phyloP scores from a whole-genome alignment of 1,284 basidiomycete genomes.

The Ganoderma resinaceum region DNA sequence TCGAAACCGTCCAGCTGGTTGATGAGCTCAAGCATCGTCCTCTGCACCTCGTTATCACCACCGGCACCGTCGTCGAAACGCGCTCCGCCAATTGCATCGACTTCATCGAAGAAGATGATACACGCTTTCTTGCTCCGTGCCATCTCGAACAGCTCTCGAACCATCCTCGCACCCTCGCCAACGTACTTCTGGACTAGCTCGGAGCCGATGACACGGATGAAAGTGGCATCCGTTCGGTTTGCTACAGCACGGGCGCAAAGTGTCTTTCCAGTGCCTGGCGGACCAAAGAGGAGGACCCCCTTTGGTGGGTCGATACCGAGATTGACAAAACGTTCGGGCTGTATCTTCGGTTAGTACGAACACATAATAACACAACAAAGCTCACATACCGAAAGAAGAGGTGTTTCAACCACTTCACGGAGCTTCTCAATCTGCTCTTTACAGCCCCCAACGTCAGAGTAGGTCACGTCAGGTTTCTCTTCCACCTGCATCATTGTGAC shows the following conservation, averaged over 20 bases:
- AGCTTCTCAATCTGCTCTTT: constrained; percentile 99
- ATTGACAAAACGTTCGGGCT: constrained; percentile 98
- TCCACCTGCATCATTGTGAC: constrained; percentile 99
- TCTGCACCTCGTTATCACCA: constrained; percentile 98
- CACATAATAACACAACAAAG: neutral
- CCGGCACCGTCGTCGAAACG: constrained; percentile 99
- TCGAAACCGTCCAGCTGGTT: constrained; percentile 99
- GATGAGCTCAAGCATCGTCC: constrained; percentile 99
- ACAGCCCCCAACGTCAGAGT: constrained; percentile 98
- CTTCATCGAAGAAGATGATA: constrained; percentile 99
- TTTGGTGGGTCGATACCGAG: constrained; percentile 99
- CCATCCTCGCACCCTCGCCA: constrained; percentile 99
- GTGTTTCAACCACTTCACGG: constrained; percentile 97
- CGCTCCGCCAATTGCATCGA: constrained; percentile 98
- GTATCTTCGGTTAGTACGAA: constrained; percentile 33
- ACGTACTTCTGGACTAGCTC: constrained; percentile 99
- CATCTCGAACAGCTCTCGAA: constrained; percentile 99
- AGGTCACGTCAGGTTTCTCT: constrained; percentile 98
- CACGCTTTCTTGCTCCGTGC: constrained; percentile 98
- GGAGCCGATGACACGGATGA: constrained; percentile 98
- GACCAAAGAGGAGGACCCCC: constrained; percentile 95
- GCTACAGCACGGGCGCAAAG: constrained; percentile 98
- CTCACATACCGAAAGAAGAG: constrained; percentile 71
- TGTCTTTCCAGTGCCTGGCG: constrained; percentile 98
- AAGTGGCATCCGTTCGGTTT: constrained; percentile 98